Evolutionary conservation across 148 eudicot species (phyloP).

Genomic region (Dianthus caryophyllus): DNA sequence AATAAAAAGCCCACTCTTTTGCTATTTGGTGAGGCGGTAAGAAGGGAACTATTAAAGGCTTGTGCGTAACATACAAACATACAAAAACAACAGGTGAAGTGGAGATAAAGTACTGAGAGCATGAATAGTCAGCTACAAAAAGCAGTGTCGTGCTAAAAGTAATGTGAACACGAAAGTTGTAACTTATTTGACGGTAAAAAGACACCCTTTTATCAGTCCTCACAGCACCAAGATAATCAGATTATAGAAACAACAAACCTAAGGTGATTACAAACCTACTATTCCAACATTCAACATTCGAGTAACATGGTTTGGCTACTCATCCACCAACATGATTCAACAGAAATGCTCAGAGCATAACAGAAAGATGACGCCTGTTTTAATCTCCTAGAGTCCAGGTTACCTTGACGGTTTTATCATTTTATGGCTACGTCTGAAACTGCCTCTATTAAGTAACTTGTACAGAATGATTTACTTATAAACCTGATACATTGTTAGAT

Average conservation of each 20-base stretch:
- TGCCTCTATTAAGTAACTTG: neutral
- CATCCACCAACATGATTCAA: neutral
- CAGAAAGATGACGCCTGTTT: neutral
- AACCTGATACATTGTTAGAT: neutral
- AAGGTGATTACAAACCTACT: neutral
- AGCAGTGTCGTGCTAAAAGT: neutral
- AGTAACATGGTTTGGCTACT: neutral
- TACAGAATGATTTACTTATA: neutral
- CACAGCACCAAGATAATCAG: neutral
- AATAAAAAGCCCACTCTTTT: too few species aligned
- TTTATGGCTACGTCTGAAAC: neutral
- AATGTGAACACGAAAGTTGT: neutral
- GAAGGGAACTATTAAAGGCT: neutral
- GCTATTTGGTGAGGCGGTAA: too few species aligned
- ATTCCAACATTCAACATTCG: neutral
- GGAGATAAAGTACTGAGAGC: neutral
- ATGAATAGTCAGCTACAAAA: neutral
- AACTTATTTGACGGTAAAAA: neutral
- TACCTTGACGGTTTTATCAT: neutral
- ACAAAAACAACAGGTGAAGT: neutral
- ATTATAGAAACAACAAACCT: neutral
- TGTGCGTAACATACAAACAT: neutral
- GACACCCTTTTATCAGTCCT: neutral
- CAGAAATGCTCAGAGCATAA: neutral
- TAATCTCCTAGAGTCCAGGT: neutral